Base-by-base conservation (phyloP, 2,329 filamentous ascomycete genomes). In the Aspergillus brunneoviolaceus region DNA sequence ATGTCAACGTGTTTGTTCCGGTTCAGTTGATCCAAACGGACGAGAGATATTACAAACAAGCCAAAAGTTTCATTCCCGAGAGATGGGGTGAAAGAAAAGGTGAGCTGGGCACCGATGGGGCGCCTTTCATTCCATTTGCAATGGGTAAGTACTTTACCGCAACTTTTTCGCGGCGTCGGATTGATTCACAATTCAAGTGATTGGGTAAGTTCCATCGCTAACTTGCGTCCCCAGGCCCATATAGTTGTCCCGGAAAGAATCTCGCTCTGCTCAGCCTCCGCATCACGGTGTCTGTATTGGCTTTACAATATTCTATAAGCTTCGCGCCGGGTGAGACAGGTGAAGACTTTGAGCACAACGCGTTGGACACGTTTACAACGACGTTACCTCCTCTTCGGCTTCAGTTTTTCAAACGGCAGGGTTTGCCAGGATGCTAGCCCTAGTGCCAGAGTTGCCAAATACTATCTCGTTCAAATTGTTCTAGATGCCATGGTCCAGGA, bases 201-300 rank as follows among this genome's bases (percentile, higher is more conserved):
- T 49, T 19, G 35, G 31, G 12, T 29, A 49, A 7, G 5, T 49
- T n/a, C 7, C 5, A 27, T 12, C 12, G 12, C 33, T 55, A 21
- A 47, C 11, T 33, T 11, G n/a, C 5, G 25, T 12, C 11, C 1
- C 21, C 49, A 65, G 72, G 72, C 10, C 56, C 61, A 11, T 73
- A 72, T 49, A 65, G 63, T 16, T 77, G 72, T 55, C 63, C 67
- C 1, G 72, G 74, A 1, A 73, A 71, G 53, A 66, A 67, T 3
- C 56, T 76, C 1, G 74, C 72, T 6, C 58, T 75, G 55, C 67
- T 74, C 63, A 69, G 72, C 21, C 58, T 76, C 42, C 66, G 72
- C 2, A 65, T 69, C 23, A 60, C 69, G 12, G 51, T 73, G 2
- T 64, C 65, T 19, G 57, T 51, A 7, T 56, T 67, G 31, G 67